These are phyloP conservation scores for Penicillium hordei DNA, from an alignment of 2,329 filamentous ascomycete genomes.

Conservation along the genomic window DNA sequence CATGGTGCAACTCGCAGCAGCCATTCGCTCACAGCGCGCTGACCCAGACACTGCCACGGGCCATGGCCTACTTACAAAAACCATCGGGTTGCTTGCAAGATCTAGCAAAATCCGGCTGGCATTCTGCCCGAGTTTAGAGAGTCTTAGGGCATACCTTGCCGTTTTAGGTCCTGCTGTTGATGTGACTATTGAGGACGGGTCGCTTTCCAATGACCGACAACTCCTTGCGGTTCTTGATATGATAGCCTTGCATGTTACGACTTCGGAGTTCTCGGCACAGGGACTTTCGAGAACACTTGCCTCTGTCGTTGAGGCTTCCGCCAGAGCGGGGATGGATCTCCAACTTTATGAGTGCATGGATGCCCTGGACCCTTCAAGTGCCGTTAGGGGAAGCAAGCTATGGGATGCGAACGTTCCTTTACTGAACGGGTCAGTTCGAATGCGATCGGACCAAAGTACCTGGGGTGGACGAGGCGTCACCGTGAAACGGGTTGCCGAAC, in stretches of 20 bases:
- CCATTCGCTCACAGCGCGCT: slow-evolving; percentile 40
- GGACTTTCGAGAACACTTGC: slow-evolving; percentile 49
- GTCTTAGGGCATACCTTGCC: slow-evolving; percentile 73
- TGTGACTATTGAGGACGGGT: neutral
- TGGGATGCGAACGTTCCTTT: slow-evolving; percentile 60
- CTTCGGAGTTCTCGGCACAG: slow-evolving; percentile 50
- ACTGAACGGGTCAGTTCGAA: slow-evolving; percentile 57
- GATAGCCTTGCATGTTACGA: slow-evolving; percentile 43
- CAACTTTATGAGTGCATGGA: slow-evolving; percentile 45
- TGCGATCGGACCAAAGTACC: slow-evolving; percentile 48
- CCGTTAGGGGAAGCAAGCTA: slow-evolving; percentile 32
- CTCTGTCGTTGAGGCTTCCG: slow-evolving; percentile 40
- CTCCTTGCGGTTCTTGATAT: slow-evolving; percentile 44
- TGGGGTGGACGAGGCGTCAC: slow-evolving; percentile 62
- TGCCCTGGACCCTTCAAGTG: slow-evolving; percentile 29
- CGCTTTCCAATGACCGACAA: slow-evolving; percentile 1
- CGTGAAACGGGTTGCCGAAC: slow-evolving; percentile 57
- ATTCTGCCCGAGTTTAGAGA: slow-evolving; percentile 73
- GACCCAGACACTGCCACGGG: slow-evolving; percentile 11
- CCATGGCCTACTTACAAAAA: slow-evolving; percentile 58
- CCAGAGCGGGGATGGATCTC: slow-evolving; percentile 32
- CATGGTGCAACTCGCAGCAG: slow-evolving; percentile 56
- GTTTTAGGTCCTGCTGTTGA: slow-evolving; percentile 41
- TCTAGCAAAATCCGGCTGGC: slow-evolving; percentile 67
- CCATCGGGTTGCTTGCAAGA: slow-evolving; percentile 67